Evolutionary conservation across 306 rosid genomes (phyloP).

Genomic region (Carpinus viminea): DNA sequence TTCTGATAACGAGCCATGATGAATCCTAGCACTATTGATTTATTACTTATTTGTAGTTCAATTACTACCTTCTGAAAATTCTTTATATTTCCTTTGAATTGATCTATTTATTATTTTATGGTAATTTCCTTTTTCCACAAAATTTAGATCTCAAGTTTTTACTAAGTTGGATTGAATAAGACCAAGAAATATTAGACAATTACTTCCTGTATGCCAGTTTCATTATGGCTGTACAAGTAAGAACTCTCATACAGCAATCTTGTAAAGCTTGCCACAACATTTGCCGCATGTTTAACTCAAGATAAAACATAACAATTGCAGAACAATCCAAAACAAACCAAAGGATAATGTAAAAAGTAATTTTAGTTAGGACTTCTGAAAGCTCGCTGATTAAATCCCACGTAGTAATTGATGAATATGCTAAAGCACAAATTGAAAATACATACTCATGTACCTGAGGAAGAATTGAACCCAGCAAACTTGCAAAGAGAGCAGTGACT

Average conservation of each 20-base stretch:
- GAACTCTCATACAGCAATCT: background rate
- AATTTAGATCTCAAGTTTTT: background rate
- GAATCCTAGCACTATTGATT: background rate
- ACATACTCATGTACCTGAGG: conserved; percentile 62
- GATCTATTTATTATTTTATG: background rate
- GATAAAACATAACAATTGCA: conserved; percentile 1
- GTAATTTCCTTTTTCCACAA: background rate
- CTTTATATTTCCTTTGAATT: background rate
- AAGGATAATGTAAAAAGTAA: background rate
- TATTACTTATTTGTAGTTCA: background rate
- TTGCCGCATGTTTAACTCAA: background rate
- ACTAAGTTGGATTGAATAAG: background rate
- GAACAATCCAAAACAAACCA: conserved; percentile 12
- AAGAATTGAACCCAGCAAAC: conserved; percentile 83
- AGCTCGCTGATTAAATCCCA: conserved; percentile 10
- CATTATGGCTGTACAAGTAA: background rate
- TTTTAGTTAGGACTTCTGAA: background rate
- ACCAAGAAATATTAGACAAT: background rate
- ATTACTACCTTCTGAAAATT: background rate
- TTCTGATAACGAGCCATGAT: background rate
- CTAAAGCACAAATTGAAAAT: conserved; percentile 13
- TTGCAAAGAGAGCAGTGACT: conserved; percentile 75
- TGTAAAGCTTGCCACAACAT: background rate
- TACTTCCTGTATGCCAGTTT: background rate
- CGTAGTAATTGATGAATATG: conserved; percentile 17